phyloP scores from a whole-genome alignment of 208 protist genomes.

The Polymyxa betae region DNA sequence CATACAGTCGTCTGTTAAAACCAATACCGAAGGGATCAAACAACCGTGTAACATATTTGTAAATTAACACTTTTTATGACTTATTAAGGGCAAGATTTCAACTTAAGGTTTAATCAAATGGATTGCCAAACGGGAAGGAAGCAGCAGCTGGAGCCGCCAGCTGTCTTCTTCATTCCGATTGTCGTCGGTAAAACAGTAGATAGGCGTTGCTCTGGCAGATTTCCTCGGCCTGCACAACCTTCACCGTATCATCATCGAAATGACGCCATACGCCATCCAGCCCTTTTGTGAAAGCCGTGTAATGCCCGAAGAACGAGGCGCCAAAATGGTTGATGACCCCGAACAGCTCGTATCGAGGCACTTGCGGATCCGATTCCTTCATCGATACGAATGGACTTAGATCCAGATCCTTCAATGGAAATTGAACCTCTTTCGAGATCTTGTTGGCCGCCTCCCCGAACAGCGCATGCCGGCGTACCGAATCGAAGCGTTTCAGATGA shows the following conservation, averaged over 20 bases:
- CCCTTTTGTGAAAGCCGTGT: conserved; percentile 4
- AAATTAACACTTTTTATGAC: too few relatives aligned
- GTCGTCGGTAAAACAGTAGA: conserved; percentile 44
- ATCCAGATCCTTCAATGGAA: conserved; percentile 23
- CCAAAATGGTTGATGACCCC: conserved; percentile 35
- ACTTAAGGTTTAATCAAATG: too few relatives aligned
- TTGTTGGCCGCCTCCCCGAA: conserved; percentile 10
- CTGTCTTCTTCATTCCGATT: too few relatives aligned
- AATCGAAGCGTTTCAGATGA: conserved; percentile 49
- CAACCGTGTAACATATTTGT: too few relatives aligned
- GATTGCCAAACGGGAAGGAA: too few relatives aligned
- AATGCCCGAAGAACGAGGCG: conserved; percentile 43
- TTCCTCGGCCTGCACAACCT: background rate
- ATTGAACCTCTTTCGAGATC: conserved; percentile 37
- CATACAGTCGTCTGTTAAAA: too few relatives aligned
- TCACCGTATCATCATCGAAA: conserved; percentile 28
- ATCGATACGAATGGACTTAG: conserved; percentile 10
- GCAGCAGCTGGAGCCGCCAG: too few relatives aligned
- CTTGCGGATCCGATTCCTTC: background rate
- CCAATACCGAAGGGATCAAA: too few relatives aligned
- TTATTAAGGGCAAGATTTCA: too few relatives aligned
- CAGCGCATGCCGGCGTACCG: background rate
- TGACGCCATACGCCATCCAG: conserved; percentile 5
- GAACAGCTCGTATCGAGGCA: conserved; percentile 17
- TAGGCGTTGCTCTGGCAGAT: background rate